Evolutionary conservation across 2,329 filamentous ascomycete genomes (phyloP), one percentile per base, ranked within the genome.

Genomic region (Ceratocystis cubensis): DNA sequence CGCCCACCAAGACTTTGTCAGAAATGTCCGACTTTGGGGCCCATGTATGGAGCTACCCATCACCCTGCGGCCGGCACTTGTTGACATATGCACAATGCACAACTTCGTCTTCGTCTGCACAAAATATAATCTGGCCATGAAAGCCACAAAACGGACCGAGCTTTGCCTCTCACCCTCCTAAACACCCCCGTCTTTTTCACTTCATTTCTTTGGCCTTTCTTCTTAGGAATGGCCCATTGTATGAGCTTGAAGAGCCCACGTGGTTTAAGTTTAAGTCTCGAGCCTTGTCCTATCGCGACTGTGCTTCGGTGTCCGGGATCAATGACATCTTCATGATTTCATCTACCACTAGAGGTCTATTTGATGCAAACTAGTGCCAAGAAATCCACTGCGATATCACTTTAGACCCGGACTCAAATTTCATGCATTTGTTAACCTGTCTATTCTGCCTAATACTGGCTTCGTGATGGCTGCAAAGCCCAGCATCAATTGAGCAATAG

Each of bases 31-130:
- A 41, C 37, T 41, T 41, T 41, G 37, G 37, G 37, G 37, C 13
- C 37, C 10, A 20, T 50, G 48, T 22, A 3, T 25, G n/a, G 8
- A 50, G n/a, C 48, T 22, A n/a, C 8, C 1, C 48, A 20, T 50
- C 6, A 50, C 20, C 48, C 5, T 57, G 22, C 22, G 30, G 28
- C 53, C 22, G 53, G 53, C 28, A 37, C 56, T 37, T 59, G 56
- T 59, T 59, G 56, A 37, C 56, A 59, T 59, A 59, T 37, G 28
- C 56, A 20, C 28, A 10, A 59, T 59, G 56, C 25, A 59, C 30
- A 59, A 59, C 56, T 59, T 41, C 37, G 37, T 41, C 37, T 13
- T 41, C 28, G 20, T 59, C 15, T 33, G 28, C 56, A 59, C 28
- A 59, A 59, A 59, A 59, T 4, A 41, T 15, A 41, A 17, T 37